phyloP scores from a whole-genome alignment of 2,329 filamentous ascomycete species.

The Madurella mycetomatis region DNA sequence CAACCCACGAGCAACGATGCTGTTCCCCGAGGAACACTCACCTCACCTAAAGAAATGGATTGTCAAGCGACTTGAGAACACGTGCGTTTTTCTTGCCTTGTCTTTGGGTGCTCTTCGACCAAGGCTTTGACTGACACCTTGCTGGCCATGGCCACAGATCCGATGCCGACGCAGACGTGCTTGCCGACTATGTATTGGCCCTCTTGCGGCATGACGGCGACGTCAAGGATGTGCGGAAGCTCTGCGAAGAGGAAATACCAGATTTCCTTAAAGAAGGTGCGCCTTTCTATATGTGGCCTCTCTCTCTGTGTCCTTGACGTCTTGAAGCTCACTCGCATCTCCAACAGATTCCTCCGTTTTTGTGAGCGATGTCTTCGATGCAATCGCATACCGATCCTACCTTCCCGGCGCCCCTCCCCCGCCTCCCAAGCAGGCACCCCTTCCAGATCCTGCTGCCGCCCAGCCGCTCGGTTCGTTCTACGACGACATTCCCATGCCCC shows the following conservation, averaged over 20 bases:
- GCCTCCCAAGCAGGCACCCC: conserved; percentile 24
- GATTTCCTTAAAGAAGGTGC: conserved; percentile 70
- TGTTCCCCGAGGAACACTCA: conserved; percentile 60
- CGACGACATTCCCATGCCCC: conserved; percentile 18
- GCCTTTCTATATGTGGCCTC: background rate
- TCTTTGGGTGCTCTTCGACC: too few species aligned
- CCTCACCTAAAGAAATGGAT: conserved; percentile 70
- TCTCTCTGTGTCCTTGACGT: background rate
- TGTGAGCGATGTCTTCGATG: conserved; percentile 66
- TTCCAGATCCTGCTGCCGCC: conserved; percentile 15
- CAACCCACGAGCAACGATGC: conserved; percentile 39
- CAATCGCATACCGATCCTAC: conserved; percentile 59
- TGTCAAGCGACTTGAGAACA: conserved; percentile 70
- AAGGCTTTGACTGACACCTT: background rate
- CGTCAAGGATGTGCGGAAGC: conserved; percentile 57
- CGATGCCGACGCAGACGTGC: conserved; percentile 74
- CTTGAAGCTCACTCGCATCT: background rate
- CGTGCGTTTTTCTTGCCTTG: conserved; percentile 45
- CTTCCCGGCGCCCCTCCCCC: conserved; percentile 50
- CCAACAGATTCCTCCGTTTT: conserved; percentile 54
- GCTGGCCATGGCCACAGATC: conserved; percentile 46
- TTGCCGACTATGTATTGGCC: conserved; percentile 80
- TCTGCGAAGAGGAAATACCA: conserved; percentile 67
- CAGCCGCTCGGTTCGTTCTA: conserved; percentile 17
- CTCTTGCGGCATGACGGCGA: conserved; percentile 67